Evolutionary conservation across 2,329 filamentous ascomycete genomes (phyloP), one percentile per base, ranked within the genome.

Genomic region (Pseudocercospora cruenta): DNA sequence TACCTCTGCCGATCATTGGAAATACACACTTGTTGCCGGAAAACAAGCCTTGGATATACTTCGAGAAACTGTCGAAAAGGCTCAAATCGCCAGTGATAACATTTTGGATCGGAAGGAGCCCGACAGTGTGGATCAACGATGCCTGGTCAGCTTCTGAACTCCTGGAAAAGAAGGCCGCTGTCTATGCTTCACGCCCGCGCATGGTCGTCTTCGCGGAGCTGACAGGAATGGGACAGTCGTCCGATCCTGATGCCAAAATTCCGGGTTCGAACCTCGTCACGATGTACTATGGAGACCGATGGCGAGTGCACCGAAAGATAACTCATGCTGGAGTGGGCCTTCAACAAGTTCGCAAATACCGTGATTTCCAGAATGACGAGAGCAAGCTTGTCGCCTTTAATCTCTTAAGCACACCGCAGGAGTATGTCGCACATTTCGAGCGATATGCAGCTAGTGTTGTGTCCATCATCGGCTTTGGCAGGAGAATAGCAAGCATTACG

Each of bases 291-390:
- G 77, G 78, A 0, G 77, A 79, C 12, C 70, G 77, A 19, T 80
- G 77, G 77, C 71, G 77, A n/a, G 60, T 79, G 5, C 78, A 79
- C 72, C 81, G 84, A 53, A 85, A 84, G 72, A 74, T 86, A 61
- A 86, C 85, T 62, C 84, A 86, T 68, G 76, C 82, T 28, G 83
- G 81, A 26, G 83, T 86, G 16, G 83, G 84, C 54, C 69, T 86
- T 62, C 86, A 88, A 78, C 82, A 85, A 16, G 85, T 88, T 7
- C 80, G 83, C 2, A 82, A 81, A 61, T 86, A 86, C 69, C 81
- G 83, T 1, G 72, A 76, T 3, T 83, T 88, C 65, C 86, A 88
- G 72, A 85, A 88, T 71, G 82, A 86, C 68, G 86, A 88, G 76
- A 87, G 84, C 73, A 82, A 82, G 51, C 75, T 86, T 1, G 82